phyloP scores from a whole-genome alignment of 768 basidiomycete species.

The Pleurotus platypus region DNA sequence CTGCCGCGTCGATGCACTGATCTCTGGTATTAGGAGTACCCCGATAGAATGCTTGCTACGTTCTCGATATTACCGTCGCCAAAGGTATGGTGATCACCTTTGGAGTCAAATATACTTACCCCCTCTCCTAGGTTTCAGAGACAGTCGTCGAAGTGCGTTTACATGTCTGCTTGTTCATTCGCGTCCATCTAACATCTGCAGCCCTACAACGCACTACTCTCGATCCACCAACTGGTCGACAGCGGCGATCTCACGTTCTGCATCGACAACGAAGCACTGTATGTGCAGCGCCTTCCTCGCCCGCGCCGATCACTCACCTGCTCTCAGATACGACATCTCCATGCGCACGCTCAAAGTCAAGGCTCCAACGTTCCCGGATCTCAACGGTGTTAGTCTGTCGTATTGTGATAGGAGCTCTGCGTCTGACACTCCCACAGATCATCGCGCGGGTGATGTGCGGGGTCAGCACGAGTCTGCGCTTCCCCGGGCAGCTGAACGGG shows the following conservation, averaged over 20 bases:
- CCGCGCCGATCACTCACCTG: background rate
- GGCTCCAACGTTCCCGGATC: conserved; percentile 57
- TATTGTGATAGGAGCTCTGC: background rate
- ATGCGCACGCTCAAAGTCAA: conserved; percentile 62
- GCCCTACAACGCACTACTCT: conserved; percentile 85
- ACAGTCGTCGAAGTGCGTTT: conserved; percentile 60
- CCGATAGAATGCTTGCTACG: conserved; percentile 53
- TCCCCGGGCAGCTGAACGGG: conserved; percentile 94
- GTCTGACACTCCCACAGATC: conserved; percentile 34
- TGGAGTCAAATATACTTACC: background rate
- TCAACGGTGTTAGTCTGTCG: conserved; percentile 56
- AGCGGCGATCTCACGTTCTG: conserved; percentile 82
- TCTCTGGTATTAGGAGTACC: conserved; percentile 35
- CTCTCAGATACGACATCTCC: conserved; percentile 66
- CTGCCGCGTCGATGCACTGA: too few relatives aligned
- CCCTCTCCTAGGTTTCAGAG: conserved; percentile 40
- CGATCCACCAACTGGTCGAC: conserved; percentile 86
- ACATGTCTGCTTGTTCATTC: conserved; percentile 33
- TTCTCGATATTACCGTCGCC: conserved; percentile 54
- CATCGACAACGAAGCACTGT: conserved; percentile 88
- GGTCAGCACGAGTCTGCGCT: conserved; percentile 86
- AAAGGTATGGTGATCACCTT: conserved; percentile 25
- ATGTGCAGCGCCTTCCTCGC: conserved; percentile 19
- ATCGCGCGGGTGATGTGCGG: conserved; percentile 93
- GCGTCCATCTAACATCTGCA: conserved; percentile 51